A percentile compares a stretch with the other conserved stretches of the same genome.
Evolutionary conservation across 176 grass and related monocot genomes (phyloP).

Genomic region (Panicum miliaceum): DNA sequence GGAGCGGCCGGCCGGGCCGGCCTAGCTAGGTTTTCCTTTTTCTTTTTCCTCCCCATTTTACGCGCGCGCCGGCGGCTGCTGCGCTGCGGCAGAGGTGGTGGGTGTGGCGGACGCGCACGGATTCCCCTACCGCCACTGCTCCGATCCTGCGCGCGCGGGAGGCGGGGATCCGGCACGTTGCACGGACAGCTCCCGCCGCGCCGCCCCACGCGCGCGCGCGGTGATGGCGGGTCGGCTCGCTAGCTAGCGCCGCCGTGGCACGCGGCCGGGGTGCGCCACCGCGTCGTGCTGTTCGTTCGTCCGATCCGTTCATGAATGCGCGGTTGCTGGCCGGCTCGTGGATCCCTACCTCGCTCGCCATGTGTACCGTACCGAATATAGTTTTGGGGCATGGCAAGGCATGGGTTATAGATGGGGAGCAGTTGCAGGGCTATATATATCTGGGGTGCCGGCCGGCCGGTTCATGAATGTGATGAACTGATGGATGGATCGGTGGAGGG

Average conservation of each 20-base stretch:
- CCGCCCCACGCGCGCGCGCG: constrained; percentile 15
- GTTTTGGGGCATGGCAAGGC: neutral
- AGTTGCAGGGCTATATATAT: neutral
- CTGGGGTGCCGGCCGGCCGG: neutral
- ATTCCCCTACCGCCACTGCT: too few species aligned
- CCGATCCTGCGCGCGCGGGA: neutral
- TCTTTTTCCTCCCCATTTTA: too few species aligned
- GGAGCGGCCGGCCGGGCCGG: neutral
- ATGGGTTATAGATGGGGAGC: constrained; percentile 6
- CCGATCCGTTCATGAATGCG: neutral
- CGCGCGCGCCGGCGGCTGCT: constrained; percentile 7
- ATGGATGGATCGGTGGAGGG: neutral
- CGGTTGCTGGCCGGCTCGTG: neutral
- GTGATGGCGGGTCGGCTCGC: neutral
- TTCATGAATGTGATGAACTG: constrained; percentile 8
- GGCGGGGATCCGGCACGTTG: constrained; percentile 18
- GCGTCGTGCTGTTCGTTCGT: neutral
- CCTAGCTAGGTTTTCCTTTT: neutral
- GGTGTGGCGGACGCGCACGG: too few species aligned
- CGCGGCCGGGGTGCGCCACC: neutral
- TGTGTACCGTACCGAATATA: neutral
- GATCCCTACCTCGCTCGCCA: neutral
- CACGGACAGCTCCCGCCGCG: constrained; percentile 9
- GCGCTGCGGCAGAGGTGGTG: neutral
- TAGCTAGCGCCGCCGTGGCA: neutral